phyloP scores from a whole-genome alignment of 192 early-diverging fungal species.

The Paraglomus brasilianum region DNA sequence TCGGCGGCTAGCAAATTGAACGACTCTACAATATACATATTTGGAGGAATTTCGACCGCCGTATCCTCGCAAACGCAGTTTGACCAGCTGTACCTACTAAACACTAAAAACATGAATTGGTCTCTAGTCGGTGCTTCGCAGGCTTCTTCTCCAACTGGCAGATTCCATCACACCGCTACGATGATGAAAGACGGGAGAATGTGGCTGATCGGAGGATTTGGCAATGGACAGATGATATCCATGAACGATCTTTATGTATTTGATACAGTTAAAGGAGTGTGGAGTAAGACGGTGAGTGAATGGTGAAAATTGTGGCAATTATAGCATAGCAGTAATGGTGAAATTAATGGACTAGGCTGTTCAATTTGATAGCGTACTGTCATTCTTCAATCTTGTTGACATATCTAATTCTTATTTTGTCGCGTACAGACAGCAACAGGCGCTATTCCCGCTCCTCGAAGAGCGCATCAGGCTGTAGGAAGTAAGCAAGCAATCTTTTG shows the following conservation, averaged over 20 bases:
- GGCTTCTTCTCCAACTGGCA: slow-evolving; percentile 19
- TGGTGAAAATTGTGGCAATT: not conserved
- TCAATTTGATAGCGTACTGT: not conserved
- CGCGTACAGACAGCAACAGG: not conserved
- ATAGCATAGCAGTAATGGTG: too few species aligned
- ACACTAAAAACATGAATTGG: slow-evolving; percentile 29
- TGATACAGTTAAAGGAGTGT: slow-evolving; percentile 18
- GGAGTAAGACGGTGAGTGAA: slow-evolving; percentile 2
- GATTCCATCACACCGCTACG: slow-evolving; percentile 32
- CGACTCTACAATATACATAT: slow-evolving; percentile 27
- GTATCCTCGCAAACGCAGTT: not conserved
- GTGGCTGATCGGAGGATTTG: slow-evolving; percentile 34
- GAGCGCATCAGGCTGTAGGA: slow-evolving; percentile 10
- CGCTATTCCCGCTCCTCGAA: not conserved
- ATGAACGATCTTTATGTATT: slow-evolving; percentile 21
- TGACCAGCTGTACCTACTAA: slow-evolving; percentile 28
- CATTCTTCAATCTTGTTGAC: not conserved
- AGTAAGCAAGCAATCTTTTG: not conserved
- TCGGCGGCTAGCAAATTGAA: slow-evolving; percentile 18
- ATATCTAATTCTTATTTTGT: not conserved
- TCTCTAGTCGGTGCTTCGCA: not conserved
- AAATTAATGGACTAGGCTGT: too few species aligned
- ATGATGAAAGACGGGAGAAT: slow-evolving; percentile 32
- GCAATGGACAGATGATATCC: slow-evolving; percentile 3
- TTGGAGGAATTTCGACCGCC: slow-evolving; percentile 20